phyloP scores from a whole-genome alignment of 2,329 filamentous ascomycete genomes.

The Hypoxylon sp. region DNA sequence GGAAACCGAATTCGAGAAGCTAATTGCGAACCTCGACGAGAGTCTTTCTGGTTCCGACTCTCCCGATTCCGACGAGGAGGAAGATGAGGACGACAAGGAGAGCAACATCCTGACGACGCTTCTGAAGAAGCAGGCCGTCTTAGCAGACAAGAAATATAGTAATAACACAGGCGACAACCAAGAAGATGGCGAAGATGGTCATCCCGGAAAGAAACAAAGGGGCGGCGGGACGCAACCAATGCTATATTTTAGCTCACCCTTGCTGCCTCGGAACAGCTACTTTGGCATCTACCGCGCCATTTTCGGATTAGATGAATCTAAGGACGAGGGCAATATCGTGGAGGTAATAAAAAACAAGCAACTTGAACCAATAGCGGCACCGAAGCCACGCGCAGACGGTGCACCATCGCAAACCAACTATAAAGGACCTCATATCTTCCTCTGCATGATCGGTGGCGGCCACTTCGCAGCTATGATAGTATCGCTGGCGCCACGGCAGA shows the following conservation, averaged over 20 bases:
- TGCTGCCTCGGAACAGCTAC: conserved; percentile 80
- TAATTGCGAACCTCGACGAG: conserved; percentile 88
- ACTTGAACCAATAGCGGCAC: conserved; percentile 69
- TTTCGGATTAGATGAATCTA: conserved; percentile 78
- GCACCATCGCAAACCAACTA: conserved; percentile 66
- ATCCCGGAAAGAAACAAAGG: conserved; percentile 60
- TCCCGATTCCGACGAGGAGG: conserved; percentile 76
- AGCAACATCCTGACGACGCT: conserved; percentile 80
- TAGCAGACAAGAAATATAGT: conserved; percentile 63
- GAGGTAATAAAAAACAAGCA: conserved; percentile 82
- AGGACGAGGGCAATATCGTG: conserved; percentile 69
- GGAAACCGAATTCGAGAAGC: conserved; percentile 86
- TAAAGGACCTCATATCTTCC: conserved; percentile 86
- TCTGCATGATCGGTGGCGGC: conserved; percentile 98
- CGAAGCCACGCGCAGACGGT: conserved; percentile 68
- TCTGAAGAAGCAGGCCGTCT: conserved; percentile 83
- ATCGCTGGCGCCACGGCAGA: conserved; percentile 82
- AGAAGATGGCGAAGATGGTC: conserved; percentile 60
- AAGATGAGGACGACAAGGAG: conserved; percentile 61
- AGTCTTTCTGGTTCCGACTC: conserved; percentile 90
- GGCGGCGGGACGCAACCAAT: conserved; percentile 77
- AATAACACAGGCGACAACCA: conserved; percentile 64
- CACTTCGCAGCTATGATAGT: conserved; percentile 98
- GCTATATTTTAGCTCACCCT: conserved; percentile 84
- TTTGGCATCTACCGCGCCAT: conserved; percentile 88